Evolutionary conservation across 2,329 filamentous ascomycete species (phyloP), one percentile per base, ranked within the genome.

Genomic region (Cladosporium sp.): DNA sequence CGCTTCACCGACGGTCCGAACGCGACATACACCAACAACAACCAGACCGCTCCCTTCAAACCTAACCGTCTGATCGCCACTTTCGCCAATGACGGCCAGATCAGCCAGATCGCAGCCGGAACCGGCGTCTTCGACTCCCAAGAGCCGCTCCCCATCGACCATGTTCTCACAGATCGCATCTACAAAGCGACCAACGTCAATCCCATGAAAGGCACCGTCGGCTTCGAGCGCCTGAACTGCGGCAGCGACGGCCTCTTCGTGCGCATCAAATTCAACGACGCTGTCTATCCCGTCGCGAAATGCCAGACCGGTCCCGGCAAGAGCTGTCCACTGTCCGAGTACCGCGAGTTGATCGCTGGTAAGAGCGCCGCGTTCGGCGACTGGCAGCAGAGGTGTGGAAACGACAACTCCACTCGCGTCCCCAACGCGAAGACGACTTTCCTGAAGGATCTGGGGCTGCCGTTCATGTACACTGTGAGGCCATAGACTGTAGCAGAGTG

Each of bases 11-110:
- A 81, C 26, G 86, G 86, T 0, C 84, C 86, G 0, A 80, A 79
- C 12, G 76, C 81, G 2, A 80, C 77, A 1, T 86, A 85, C 44
- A 81, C 75, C 1, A 52, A 21, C 21, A 78, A 76, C 14, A 76
- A 76, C 4, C 80, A 84, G 29, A 83, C 83, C 5, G 77, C 76
- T 5, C 73, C 71, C 0, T 87, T 85, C 68, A 71, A 74, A 3
- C 72, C 89, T 0, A 86, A 87, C 6, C 84, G 82, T 49, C 78
- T 91, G 23, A 80, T 89, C 12, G 83, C 87, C 59, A 81, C 81
- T 0, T 91, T 91, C 73, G 78, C 87, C 44, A 89, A 90, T 67
- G 88, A 90, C 69, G 87, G 88, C 3, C 88, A 90, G 71, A 81
- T 90, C 49, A 86, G 83, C 58, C 84, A 90, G 75, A 78, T 90